Evolutionary conservation across 1,284 basidiomycete genomes (phyloP), one percentile per base, ranked within the genome.

Genomic region (Mixia osmundae): DNA sequence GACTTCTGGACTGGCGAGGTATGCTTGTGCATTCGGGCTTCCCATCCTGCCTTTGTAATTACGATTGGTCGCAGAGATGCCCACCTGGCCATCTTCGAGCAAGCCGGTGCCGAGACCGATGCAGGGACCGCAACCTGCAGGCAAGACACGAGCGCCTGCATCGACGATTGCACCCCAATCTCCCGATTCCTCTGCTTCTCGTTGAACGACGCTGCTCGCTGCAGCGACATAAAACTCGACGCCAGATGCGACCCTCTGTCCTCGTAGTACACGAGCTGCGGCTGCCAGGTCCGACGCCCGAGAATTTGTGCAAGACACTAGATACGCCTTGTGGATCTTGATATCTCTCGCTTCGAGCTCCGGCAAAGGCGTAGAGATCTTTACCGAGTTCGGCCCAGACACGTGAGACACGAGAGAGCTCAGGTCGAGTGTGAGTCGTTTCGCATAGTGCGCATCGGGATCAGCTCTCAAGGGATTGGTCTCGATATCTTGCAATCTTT

Each of bases 1-100:
- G 4, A 97, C 87, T 2, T 83, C 87, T 0, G 89, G 89, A 42
- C 78, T 85, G 4, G 85, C 85, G 20, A 99, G 69, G 59, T 97
- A 97, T 0, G 89, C 89, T 46, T 77, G 69, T 0, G 89, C 89
- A 34, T 85, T 79, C 0, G 91, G 89, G 48, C 75, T 72, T 2
- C 89, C 89, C 89, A 99, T 99, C 8, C 89, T 66, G 4, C 89
- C 89, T 62, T 99, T 97, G 62, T 95, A 99, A 54, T 99, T 99
- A 54, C 89, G 66, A 60, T 99, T 99, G 10, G 89, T 97, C 5
- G 91, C 89, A 48, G 79, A 87, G 54, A 99, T 97, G 1, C 89
- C 89, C 2, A 76, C 74, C 58, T 97, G 68, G 3, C 89, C 89
- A 50, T 95, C 87, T 54, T 94, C 73, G 18, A 97, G 61, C 37